Conservation (phyloP, 2,329 filamentous ascomycete genomes). For the Trichoderma polysporum region DNA sequence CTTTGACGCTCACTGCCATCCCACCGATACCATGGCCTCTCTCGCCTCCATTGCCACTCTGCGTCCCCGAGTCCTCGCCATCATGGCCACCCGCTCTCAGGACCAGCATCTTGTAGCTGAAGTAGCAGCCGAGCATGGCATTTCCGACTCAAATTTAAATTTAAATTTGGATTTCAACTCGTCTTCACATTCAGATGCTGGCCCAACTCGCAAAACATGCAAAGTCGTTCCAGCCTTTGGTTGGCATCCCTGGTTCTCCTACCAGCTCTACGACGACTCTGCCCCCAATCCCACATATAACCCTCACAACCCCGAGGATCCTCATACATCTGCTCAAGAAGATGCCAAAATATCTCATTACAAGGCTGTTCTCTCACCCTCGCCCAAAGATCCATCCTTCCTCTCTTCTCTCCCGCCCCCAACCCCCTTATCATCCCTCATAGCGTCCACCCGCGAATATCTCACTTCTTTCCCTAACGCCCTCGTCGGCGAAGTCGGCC, state of each 20-base stretch:
- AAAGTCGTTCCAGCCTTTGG: constrained; percentile 69
- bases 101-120: constrained; percentile 72
- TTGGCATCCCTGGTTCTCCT: constrained; percentile 85
- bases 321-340: neutral
- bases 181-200: neutral
- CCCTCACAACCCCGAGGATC: constrained; percentile 25
- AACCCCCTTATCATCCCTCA: constrained; percentile 56
- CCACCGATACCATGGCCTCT: constrained; percentile 71
- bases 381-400: constrained; percentile 44
- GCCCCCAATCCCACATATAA: constrained; percentile 39
- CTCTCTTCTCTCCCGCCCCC: constrained; percentile 58
- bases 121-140: constrained; percentile 57
- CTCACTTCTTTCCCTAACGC: constrained; percentile 61
- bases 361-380: constrained; percentile 61
- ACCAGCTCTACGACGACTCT: constrained; percentile 69
- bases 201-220: neutral
- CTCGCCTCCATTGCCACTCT: constrained; percentile 60
- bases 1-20: constrained; percentile 81
- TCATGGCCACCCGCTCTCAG: constrained; percentile 75
- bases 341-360: constrained; percentile 60
- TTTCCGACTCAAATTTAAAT: constrained; percentile 30
- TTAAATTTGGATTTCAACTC: neutral
- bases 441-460: constrained; percentile 54
- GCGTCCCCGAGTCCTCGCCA: constrained; percentile 64
- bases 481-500: constrained; percentile 73